These are phyloP conservation scores for Arthrobotrys pseudoclavata DNA, from an alignment of 2,329 filamentous ascomycete genomes.

Conservation along the genomic window DNA sequence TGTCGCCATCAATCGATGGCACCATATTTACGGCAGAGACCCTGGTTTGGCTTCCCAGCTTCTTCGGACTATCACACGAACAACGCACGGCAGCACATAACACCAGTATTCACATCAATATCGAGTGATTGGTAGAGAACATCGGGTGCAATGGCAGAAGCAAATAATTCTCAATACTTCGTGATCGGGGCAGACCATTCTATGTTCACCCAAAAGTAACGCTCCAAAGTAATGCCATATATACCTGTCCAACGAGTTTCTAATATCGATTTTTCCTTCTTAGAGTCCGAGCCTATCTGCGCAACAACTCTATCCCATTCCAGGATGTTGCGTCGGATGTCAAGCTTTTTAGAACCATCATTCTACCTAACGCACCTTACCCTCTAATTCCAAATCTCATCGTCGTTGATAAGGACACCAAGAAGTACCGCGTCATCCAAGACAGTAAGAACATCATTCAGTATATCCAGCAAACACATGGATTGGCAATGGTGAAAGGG, in stretches of 20 bases:
- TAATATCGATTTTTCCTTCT: slow-evolving; percentile 5
- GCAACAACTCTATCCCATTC: slow-evolving; percentile 51
- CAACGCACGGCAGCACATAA: not conserved
- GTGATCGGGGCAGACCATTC: slow-evolving; percentile 55
- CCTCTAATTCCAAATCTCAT: slow-evolving; percentile 47
- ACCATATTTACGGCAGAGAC: slow-evolving; percentile 20
- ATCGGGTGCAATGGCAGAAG: slow-evolving; percentile 16
- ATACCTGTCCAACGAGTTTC: not conserved
- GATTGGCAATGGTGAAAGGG: slow-evolving; percentile 12
- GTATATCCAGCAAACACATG: slow-evolving; percentile 38
- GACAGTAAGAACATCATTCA: slow-evolving; percentile 51
- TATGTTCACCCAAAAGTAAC: slow-evolving; percentile 57
- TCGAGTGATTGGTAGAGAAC: not conserved
- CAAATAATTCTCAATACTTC: slow-evolving; percentile 37
- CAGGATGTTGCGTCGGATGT: slow-evolving; percentile 44
- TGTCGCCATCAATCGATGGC: slow-evolving; percentile 13
- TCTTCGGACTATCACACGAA: slow-evolving; percentile 3
- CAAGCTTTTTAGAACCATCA: slow-evolving; percentile 39
- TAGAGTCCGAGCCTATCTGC: slow-evolving; percentile 52
- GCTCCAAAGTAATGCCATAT: not conserved
- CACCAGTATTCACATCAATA: too few relatives aligned
- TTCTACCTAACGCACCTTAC: slow-evolving; percentile 54
- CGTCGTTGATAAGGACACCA: slow-evolving; percentile 39
- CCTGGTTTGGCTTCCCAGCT: slow-evolving; percentile 4
- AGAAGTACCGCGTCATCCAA: slow-evolving; percentile 40